Base-by-base conservation (phyloP, 1,284 basidiomycete species). In the Pisolithus thermaeus region DNA sequence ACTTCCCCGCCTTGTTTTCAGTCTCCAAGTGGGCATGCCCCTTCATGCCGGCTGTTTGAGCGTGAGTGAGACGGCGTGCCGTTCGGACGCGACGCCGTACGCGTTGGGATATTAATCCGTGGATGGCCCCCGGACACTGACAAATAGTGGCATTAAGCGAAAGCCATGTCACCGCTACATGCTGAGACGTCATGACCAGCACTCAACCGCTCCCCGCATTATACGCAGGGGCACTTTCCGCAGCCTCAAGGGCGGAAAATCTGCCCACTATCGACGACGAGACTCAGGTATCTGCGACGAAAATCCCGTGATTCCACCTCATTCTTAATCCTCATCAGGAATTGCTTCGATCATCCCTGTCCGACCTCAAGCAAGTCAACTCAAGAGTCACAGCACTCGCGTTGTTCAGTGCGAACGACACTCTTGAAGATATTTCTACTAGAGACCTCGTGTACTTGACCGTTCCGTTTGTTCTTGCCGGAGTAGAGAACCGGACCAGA, bases 401-500 rank as follows among this genome's bases (percentile, higher is more conserved):
- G 0, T 72, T 97, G 20, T 94, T 96, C 69, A 93, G 90, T 50
- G 74, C 85, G 7, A 97, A 97, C 63, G 94, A 97, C 65, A 74
- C 74, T 1, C 69, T 92, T 22, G 88, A 93, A 45, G 94, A 97
- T 67, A 80, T 97, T 40, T 78, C 87, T 1, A 92, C 93, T 9
- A 73, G 76, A 30, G 83, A 94, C 68, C 70, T 97, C 46, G 73
- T 87, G 8, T 97, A 92, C 69, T 78, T 97, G 49, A 76, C 84
- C 43, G 81, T 92, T 0, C 84, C 87, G 0, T 94, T 81, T 67
- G 78, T 85, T 22, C 66, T 78, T 30, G 84, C 84, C 7, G 86
- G 94, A 60, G 76, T 90, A n/a, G 79, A 86, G 60, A 77, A 81
- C 43, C 79, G 84, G 46, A 69, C 82, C n/a, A 78, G 77, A 54